Base-by-base conservation (phyloP, 2,329 filamentous ascomycete genomes). In the Dactylellina cionopaga region DNA sequence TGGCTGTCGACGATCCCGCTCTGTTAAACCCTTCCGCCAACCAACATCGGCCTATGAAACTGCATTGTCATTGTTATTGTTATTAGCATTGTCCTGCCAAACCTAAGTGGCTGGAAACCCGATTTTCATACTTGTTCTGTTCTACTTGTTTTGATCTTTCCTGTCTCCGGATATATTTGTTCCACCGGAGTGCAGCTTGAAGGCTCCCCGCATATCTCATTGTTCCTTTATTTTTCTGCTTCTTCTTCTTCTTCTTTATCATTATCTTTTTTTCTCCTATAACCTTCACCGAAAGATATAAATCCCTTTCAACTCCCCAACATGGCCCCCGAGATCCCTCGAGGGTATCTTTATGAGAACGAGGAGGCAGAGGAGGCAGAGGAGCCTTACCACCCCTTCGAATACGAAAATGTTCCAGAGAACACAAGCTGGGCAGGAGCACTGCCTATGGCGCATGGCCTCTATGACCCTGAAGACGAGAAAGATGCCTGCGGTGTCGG, bases 401-500 rank as follows among this genome's bases (percentile, higher is more conserved):
- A 92, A 81, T 98, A 95, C 83, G 89, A 95, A 82, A 89, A 86
- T 79, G 82, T 81, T 64, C 83, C 89, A 73, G 89, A 92, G 81
- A 92, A 92, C 84, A 92, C 92, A 81, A 94, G 92, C 77, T 96
- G 95, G 95, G 95, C 94, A 78, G 92, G 93, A 80, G 91, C 94
- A 80, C 87, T 99, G 78, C 95, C 95, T 79, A 88, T 96, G 87
- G 96, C 96, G 88, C 94, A 98, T 89, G 95, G 94, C 86, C 88
- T 99, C 55, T 99, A 99, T 81, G 93, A 98, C 83, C 95, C 95
- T 75, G 88, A 89, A 81, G 88, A 96, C 76, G 95, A 98, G 84
- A 98, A 98, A 83, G 95, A 99, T 93, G 93, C 95, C 77, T 99
- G 95, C 80, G 95, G 95, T 91, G 95, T 99, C 79, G 95, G 95